These are phyloP conservation scores for Dactylellina sp. DNA, from an alignment of 2,329 filamentous ascomycete species.

Conservation along the genomic window DNA sequence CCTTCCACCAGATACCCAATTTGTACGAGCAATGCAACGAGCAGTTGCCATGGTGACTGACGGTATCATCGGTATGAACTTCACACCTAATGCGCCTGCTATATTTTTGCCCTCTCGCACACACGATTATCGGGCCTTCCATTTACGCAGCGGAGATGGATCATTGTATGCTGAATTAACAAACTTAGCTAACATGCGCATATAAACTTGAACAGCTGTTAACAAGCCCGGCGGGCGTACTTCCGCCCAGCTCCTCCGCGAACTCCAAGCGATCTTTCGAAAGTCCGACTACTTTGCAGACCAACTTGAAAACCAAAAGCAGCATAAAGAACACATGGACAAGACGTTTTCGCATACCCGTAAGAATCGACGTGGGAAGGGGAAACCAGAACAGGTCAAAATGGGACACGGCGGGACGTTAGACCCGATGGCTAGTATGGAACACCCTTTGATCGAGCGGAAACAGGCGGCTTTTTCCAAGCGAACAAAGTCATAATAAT, in stretches of 20 bases:
- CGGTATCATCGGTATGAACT: slow-evolving; percentile 45
- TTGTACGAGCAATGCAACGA: slow-evolving; percentile 26
- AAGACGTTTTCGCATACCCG: slow-evolving; percentile 62
- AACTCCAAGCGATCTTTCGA: slow-evolving; percentile 86
- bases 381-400: slow-evolving; percentile 71
- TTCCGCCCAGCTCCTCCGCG: slow-evolving; percentile 90
- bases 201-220: slow-evolving; percentile 72
- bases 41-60: slow-evolving; percentile 44
- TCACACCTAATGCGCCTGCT: background rate
- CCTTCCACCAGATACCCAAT: background rate
- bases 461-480: background rate
- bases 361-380: slow-evolving; percentile 71
- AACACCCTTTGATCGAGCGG: background rate
- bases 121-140: background rate
- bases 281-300: slow-evolving; percentile 82
- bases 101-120: background rate
- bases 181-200: slow-evolving; percentile 40
- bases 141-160: background rate
- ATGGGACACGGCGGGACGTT: slow-evolving; percentile 96
- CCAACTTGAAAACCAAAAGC: slow-evolving; percentile 75
- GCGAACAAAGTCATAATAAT: no score
- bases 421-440: slow-evolving; percentile 81
- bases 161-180: background rate
- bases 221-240: slow-evolving; percentile 90
- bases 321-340: slow-evolving; percentile 70